Evolutionary conservation across 495 filamentous ascomycete species (phyloP).

Genomic region (Collariella sp.): DNA sequence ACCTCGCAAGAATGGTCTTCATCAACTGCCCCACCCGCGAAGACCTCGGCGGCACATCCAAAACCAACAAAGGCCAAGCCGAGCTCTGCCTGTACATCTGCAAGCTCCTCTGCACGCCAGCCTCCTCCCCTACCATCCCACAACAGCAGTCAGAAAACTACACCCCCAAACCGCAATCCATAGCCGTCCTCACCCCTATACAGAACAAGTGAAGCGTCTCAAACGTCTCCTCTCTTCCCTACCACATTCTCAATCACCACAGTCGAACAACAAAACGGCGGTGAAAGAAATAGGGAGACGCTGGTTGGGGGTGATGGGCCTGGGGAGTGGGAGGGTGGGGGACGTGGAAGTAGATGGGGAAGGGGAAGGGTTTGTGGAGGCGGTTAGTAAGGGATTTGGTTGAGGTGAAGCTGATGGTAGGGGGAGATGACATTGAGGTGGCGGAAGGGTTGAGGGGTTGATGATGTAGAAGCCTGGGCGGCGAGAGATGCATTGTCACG

Average conservation of each 20-base stretch:
- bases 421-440: too few relatives aligned
- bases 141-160: too few relatives aligned
- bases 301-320: not conserved
- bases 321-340: not conserved
- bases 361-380: not conserved
- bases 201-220: slow-evolving; percentile 34
- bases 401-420: not conserved
- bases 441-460: too few relatives aligned
- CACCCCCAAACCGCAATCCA: not conserved
- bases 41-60: not conserved
- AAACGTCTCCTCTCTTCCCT: slow-evolving; percentile 18
- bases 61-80: not conserved
- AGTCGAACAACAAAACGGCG: too few relatives aligned
- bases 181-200: slow-evolving; percentile 40
- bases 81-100: not conserved
- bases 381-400: not conserved
- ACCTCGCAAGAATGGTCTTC: slow-evolving; percentile 22
- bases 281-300: too few relatives aligned
- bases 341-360: not conserved
- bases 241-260: slow-evolving; percentile 6
- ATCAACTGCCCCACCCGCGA: not conserved
- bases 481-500: too few relatives aligned
- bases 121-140: not conserved
- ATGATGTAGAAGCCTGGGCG: too few relatives aligned
- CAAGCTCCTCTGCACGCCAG: not conserved